phyloP scores from a whole-genome alignment of 306 rosid genomes.

The Inga oerstediana region DNA sequence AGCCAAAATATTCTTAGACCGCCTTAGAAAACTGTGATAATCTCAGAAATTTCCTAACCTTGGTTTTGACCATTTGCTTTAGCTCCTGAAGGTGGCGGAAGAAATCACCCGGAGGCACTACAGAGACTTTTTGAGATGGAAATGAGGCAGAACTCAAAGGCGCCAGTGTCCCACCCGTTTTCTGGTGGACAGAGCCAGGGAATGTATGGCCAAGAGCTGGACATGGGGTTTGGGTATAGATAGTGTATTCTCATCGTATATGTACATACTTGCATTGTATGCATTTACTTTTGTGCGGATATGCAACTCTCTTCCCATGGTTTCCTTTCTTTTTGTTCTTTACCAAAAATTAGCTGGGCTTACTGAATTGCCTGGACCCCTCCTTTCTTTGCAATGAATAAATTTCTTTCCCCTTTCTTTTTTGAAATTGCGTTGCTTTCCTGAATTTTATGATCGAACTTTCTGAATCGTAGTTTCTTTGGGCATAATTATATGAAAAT shows the following conservation, averaged over 20 bases:
- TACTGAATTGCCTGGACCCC: background rate
- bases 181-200: conserved; percentile 58
- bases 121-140: conserved; percentile 94
- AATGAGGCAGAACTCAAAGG: conserved; percentile 64
- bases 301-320: background rate
- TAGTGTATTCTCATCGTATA: conserved; percentile 40
- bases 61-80: conserved; percentile 31
- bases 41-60: background rate
- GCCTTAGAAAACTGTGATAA: background rate
- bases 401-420: background rate
- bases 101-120: conserved; percentile 79
- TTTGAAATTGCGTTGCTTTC: background rate
- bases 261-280: background rate
- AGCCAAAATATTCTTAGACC: no score
- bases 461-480: background rate
- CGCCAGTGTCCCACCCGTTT: conserved; percentile 31
- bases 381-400: background rate
- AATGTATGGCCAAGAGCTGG: conserved; percentile 72
- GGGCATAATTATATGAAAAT: background rate
- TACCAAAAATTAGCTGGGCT: background rate
- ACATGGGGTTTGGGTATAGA: conserved; percentile 84
- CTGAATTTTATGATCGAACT: background rate
- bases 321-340: background rate
- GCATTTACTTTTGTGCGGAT: background rate
- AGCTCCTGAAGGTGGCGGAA: conserved; percentile 67